phyloP scores from a whole-genome alignment of 768 basidiomycete genomes.

The Termitomyces sp. region DNA sequence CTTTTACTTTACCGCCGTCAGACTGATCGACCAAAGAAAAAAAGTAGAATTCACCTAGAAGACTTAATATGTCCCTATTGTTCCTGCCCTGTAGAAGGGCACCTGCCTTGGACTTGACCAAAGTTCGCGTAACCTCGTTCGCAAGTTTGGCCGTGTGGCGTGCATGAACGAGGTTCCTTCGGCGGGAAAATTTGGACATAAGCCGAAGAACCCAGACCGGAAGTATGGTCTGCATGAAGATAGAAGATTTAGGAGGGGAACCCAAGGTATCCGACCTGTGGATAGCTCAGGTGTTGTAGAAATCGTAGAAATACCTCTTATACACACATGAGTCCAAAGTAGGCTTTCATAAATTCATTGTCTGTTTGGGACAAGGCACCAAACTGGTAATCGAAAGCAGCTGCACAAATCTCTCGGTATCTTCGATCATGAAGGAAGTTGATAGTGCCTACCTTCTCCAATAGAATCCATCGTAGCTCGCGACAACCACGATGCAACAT shows the following conservation, averaged over 20 bases:
- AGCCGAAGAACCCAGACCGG: conserved; percentile 39
- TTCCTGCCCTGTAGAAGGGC: conserved; percentile 43
- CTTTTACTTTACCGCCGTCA: conserved; percentile 28
- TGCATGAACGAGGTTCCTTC: conserved; percentile 39
- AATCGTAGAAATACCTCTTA: neutral
- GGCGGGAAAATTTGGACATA: conserved; percentile 40
- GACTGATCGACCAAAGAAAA: neutral
- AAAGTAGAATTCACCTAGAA: conserved; percentile 38
- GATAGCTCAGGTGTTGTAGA: neutral
- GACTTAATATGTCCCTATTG: conserved; percentile 48
- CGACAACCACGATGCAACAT: conserved; percentile 46
- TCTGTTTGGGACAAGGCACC: conserved; percentile 42
- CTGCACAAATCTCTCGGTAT: conserved; percentile 15
- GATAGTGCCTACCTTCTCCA: conserved; percentile 34
- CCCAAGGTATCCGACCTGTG: conserved; percentile 45
- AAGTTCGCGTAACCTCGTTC: conserved; percentile 37
- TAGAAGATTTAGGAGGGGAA: conserved; percentile 36
- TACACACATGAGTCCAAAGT: conserved; percentile 42
- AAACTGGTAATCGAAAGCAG: conserved; percentile 53
- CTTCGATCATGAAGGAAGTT: neutral
- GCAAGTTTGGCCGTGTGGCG: conserved; percentile 39
- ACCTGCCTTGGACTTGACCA: conserved; percentile 43
- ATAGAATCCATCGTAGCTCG: conserved; percentile 45
- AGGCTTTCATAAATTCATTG: conserved; percentile 50
- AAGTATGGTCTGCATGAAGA: conserved; percentile 45